Conservation (phyloP, 2,329 filamentous ascomycete species). For the Elsinoe australis region DNA sequence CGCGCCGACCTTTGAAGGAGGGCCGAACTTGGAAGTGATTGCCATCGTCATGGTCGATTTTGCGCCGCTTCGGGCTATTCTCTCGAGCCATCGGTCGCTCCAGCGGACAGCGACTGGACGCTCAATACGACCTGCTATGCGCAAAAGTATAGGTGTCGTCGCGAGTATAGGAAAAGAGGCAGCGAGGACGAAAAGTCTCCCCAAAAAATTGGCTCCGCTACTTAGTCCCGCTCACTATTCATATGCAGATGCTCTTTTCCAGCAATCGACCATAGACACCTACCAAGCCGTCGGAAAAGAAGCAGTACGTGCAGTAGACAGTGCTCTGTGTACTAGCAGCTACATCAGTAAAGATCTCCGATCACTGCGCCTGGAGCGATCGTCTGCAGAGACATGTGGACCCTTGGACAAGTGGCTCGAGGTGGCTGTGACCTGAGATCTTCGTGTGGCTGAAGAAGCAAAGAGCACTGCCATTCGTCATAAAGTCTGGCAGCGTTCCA, state of each 20-base stretch:
- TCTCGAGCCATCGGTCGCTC: slow-evolving; percentile 30
- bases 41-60: slow-evolving; percentile 53
- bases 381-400: background rate
- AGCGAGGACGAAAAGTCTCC: too few relatives aligned
- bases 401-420: background rate
- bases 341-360: background rate
- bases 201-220: background rate
- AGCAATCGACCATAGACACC: too few relatives aligned
- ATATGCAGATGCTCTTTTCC: too few relatives aligned
- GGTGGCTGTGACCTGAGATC: background rate
- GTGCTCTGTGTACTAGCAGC: too few relatives aligned
- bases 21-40: slow-evolving; percentile 46
- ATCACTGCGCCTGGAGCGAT: background rate
- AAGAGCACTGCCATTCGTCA: background rate
- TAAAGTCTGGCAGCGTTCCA: too few relatives aligned
- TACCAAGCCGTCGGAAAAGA: too few relatives aligned
- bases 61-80: slow-evolving; percentile 57
- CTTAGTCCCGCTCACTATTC: background rate
- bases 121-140: too few relatives aligned
- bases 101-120: background rate
- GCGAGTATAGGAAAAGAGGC: too few relatives aligned
- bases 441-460: background rate
- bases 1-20: slow-evolving; percentile 29
- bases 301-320: too few relatives aligned
- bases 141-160: too few relatives aligned